Conservation (phyloP, 2,329 filamentous ascomycete species). For the Neopestalotiopsis clavispora region DNA sequence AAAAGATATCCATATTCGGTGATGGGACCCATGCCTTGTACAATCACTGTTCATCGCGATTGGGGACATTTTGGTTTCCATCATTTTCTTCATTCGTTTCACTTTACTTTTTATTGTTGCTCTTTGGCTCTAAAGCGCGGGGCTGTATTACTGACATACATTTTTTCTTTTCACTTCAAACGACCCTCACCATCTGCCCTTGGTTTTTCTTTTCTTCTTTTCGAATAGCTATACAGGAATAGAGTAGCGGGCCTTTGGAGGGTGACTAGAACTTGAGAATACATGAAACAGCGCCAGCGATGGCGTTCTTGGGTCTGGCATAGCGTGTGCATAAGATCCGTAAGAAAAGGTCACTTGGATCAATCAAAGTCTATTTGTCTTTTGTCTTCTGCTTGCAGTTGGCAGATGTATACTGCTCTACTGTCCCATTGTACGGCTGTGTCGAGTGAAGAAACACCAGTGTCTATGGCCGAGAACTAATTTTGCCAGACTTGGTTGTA, state of each 20-base stretch:
- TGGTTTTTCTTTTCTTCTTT: neutral
- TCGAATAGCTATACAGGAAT: constrained; percentile 8
- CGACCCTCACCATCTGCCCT: neutral
- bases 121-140: neutral
- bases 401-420: neutral
- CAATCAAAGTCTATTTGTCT: neutral
- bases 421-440: neutral
- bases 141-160: constrained; percentile 1
- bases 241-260: neutral
- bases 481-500: neutral
- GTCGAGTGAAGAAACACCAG: neutral
- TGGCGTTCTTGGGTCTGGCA: constrained; percentile 10
- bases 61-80: neutral
- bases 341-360: neutral
- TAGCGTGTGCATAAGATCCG: constrained; percentile 2
- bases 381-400: neutral
- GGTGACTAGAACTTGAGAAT: neutral
- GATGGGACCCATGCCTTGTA: neutral
- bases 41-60: neutral
- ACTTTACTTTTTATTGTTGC: neutral
- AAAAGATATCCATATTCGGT: neutral
- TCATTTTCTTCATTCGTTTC: neutral
- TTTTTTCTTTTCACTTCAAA: neutral
- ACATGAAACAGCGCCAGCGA: constrained; percentile 7
- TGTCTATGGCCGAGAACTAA: neutral